A percentile compares a stretch with the other conserved stretches of the same genome.
phyloP scores from a whole-genome alignment of 108 stramenopile genomes.

The Fragilariopsis cylindrus region DNA sequence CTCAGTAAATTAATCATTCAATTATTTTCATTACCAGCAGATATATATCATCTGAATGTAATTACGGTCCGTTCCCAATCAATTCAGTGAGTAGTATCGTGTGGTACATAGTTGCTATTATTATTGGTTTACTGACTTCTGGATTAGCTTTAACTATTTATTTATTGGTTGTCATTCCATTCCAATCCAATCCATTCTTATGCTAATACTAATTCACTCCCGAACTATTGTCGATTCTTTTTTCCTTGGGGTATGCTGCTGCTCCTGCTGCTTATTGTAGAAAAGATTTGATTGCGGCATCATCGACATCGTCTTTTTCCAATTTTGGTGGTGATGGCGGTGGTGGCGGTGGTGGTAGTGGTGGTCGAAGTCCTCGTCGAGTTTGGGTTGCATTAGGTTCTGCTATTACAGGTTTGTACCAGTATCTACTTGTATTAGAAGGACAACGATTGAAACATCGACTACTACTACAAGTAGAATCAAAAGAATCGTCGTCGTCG shows the following conservation, averaged over 20 bases:
- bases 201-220: too few relatives aligned
- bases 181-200: too few relatives aligned
- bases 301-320: neutral
- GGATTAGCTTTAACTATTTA: too few relatives aligned
- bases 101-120: neutral
- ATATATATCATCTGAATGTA: neutral
- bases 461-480: neutral
- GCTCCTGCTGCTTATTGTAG: neutral
- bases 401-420: neutral
- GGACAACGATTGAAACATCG: neutral
- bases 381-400: conserved; percentile 3
- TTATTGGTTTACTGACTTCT: neutral
- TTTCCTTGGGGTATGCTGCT: too few relatives aligned
- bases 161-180: too few relatives aligned
- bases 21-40: neutral
- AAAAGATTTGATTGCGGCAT: neutral
- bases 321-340: too few relatives aligned
- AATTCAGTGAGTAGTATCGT: neutral
- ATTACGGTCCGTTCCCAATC: neutral
- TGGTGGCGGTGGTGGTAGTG: too few relatives aligned
- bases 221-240: too few relatives aligned
- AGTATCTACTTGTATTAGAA: neutral
- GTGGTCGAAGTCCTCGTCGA: neutral
- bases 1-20: neutral
- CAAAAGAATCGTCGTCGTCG: neutral